Evolutionary conservation across 1,284 basidiomycete species (phyloP).

Genomic region (Trichosporon faecale): DNA sequence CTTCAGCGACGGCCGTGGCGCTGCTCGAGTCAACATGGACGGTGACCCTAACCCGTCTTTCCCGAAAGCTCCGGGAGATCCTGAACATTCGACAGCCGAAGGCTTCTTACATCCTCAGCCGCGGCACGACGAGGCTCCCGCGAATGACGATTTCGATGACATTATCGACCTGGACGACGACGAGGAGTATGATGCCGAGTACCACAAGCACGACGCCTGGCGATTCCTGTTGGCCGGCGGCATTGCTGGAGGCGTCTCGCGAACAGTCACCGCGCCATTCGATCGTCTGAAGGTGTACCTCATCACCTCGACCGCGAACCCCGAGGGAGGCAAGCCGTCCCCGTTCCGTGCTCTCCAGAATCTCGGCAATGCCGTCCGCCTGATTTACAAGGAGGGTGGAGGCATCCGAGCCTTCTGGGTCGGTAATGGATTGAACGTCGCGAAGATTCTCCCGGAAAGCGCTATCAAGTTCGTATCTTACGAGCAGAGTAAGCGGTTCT

Average conservation of each 20-base stretch:
- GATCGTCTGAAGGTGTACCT: constrained; percentile 96
- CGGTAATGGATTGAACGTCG: constrained; percentile 58
- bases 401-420: constrained; percentile 89
- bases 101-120: constrained; percentile 29
- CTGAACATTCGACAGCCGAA: constrained; percentile 27
- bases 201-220: constrained; percentile 71
- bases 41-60: constrained; percentile 58
- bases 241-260: constrained; percentile 88
- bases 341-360: constrained; percentile 47
- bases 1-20: constrained; percentile 70
- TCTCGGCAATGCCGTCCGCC: constrained; percentile 67
- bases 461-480: constrained; percentile 98
- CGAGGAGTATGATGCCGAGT: constrained; percentile 61
- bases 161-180: constrained; percentile 59
- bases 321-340: constrained; percentile 43
- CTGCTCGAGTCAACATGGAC: constrained; percentile 80
- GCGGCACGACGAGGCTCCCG: constrained; percentile 43
- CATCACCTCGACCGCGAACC: constrained; percentile 65
- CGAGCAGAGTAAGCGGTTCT: constrained; percentile 90
- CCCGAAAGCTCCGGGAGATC: constrained; percentile 38
- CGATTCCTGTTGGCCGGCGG: constrained; percentile 92
- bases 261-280: constrained; percentile 95
- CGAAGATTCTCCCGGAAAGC: constrained; percentile 94
- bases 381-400: constrained; percentile 80
- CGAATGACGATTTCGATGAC: constrained; percentile 53